These are phyloP conservation scores for Cladosporium sp. DNA, from an alignment of 2,329 filamentous ascomycete genomes.

Conservation along the genomic window DNA sequence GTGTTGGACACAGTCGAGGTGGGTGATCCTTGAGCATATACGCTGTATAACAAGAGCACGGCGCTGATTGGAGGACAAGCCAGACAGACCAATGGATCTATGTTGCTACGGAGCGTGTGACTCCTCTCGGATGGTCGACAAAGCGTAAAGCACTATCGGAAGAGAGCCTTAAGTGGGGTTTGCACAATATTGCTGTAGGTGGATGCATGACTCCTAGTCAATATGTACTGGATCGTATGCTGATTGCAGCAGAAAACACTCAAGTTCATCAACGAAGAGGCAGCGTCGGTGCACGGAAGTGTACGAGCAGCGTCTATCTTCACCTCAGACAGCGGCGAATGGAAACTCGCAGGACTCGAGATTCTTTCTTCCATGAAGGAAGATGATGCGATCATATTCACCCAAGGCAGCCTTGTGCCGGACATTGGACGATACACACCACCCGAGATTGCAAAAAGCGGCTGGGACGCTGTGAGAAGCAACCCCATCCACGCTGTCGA, in stretches of 20 bases:
- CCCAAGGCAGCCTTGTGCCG: constrained; percentile 81
- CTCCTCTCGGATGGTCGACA: constrained; percentile 85
- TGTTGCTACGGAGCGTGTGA: constrained; percentile 88
- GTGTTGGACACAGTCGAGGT: constrained; percentile 94
- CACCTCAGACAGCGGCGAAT: constrained; percentile 94
- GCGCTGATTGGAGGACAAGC: constrained; percentile 39
- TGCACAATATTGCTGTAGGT: constrained; percentile 77
- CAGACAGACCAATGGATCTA: constrained; percentile 94
- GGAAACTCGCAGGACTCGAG: constrained; percentile 94
- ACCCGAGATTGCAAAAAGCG: constrained; percentile 79
- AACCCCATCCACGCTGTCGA: constrained; percentile 80
- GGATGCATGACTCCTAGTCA: neutral
- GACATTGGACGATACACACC: constrained; percentile 82
- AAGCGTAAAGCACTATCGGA: constrained; percentile 82
- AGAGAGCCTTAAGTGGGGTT: constrained; percentile 95
- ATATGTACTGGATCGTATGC: neutral
- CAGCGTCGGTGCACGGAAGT: constrained; percentile 84
- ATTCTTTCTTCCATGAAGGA: constrained; percentile 93
- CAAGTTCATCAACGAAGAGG: constrained; percentile 95
- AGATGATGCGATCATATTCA: constrained; percentile 90
- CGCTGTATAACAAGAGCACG: neutral
- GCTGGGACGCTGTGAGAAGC: constrained; percentile 90
- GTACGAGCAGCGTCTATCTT: constrained; percentile 85
- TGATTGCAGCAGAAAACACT: constrained; percentile 67
- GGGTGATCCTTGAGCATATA: constrained; percentile 30